Conservation (phyloP, 2,329 filamentous ascomycete genomes). For the Dothistroma septosporum region DNA sequence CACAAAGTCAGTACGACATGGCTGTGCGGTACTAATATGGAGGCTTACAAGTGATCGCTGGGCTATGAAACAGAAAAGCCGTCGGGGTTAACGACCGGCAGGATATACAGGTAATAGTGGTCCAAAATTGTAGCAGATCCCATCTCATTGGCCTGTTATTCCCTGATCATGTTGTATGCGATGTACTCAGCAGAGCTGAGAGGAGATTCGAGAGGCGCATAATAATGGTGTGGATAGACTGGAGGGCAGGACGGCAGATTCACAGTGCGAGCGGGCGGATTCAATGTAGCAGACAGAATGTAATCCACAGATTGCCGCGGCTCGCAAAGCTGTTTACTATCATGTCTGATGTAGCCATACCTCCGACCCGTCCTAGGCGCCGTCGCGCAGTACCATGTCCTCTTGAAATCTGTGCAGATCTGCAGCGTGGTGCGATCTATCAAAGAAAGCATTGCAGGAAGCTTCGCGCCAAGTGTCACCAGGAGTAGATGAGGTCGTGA, state of each 20-base stretch:
- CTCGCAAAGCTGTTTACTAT: background rate
- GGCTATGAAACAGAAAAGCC: conserved; percentile 59
- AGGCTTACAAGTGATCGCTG: conserved; percentile 45
- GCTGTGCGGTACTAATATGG: background rate
- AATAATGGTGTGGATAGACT: background rate
- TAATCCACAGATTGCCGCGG: background rate
- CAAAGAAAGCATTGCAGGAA: background rate
- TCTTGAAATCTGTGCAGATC: background rate
- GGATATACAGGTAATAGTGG: conserved; percentile 25
- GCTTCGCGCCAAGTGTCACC: background rate
- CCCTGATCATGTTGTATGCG: conserved; percentile 25
- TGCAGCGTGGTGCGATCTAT: background rate
- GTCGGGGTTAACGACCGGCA: conserved; percentile 31
- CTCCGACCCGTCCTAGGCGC: background rate
- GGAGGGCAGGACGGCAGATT: background rate
- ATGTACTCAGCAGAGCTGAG: conserved; percentile 21
- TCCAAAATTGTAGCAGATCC: conserved; percentile 18
- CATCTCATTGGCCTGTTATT: conserved; percentile 20
- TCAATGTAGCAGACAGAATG: background rate
- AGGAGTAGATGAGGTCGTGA: background rate
- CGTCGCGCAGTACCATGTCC: background rate
- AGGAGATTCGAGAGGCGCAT: conserved; percentile 13
- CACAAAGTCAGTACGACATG: background rate
- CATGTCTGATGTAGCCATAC: background rate
- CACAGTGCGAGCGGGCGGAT: background rate